phyloP scores from a whole-genome alignment of 192 early-diverging fungal species.

The Coemansia sp. region DNA sequence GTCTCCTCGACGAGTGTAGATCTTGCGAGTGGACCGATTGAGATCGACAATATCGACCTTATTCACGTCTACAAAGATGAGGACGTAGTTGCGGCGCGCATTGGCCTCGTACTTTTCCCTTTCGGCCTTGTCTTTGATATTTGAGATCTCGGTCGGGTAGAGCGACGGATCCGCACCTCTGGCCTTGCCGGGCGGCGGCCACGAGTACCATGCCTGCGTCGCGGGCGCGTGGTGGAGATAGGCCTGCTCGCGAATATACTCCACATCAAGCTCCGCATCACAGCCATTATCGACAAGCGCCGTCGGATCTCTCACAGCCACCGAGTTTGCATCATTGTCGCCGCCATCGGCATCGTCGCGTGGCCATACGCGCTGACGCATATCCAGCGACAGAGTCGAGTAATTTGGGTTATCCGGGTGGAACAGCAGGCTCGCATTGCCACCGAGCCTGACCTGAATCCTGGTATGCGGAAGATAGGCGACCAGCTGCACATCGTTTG shows the following conservation, averaged over 20 bases:
- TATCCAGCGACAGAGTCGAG: constrained; percentile 44
- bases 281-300: constrained; percentile 4
- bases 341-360: constrained; percentile 26
- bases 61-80: constrained; percentile 48
- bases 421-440: constrained; percentile 45
- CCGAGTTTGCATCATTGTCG: not conserved
- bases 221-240: constrained; percentile 44
- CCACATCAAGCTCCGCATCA: constrained; percentile 30
- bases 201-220: constrained; percentile 54
- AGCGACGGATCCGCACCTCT: constrained; percentile 28
- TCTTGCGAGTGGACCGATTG: constrained; percentile 21
- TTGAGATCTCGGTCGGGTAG: constrained; percentile 33
- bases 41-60: constrained; percentile 51
- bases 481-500: constrained; percentile 42
- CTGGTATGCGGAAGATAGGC: constrained; percentile 30
- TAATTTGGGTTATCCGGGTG: constrained; percentile 53
- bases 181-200: constrained; percentile 48
- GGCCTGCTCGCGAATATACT: constrained; percentile 54
- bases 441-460: constrained; percentile 46
- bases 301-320: constrained; percentile 8
- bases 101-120: constrained; percentile 34
- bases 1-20: constrained; percentile 46
- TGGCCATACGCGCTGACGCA: constrained; percentile 48
- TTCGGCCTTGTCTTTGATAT: constrained; percentile 24
- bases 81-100: constrained; percentile 52